Evolutionary conservation across 768 basidiomycete species (phyloP).

Genomic region (Naganishia vishniacii): DNA sequence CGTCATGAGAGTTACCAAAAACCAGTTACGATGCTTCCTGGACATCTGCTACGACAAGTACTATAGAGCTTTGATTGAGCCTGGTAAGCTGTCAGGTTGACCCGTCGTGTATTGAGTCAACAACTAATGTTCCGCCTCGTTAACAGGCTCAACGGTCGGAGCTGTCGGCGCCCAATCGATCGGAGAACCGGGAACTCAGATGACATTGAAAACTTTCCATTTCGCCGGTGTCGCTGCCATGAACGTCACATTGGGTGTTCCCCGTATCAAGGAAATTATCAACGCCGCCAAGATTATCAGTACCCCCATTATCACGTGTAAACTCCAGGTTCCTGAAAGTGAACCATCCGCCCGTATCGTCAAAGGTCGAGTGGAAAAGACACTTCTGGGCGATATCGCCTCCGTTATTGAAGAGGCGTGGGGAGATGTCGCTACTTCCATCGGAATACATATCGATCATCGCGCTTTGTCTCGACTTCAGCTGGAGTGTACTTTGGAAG

Average conservation of each 20-base stretch:
- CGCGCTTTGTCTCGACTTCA: slow-evolving; percentile 61
- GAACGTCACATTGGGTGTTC: slow-evolving; percentile 99
- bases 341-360: slow-evolving; percentile 97
- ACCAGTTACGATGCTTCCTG: slow-evolving; percentile 72
- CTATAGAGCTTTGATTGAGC: slow-evolving; percentile 92
- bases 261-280: slow-evolving; percentile 99
- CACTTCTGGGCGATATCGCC: slow-evolving; percentile 84
- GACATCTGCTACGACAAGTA: slow-evolving; percentile 86
- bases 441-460: slow-evolving; percentile 84
- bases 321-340: slow-evolving; percentile 68
- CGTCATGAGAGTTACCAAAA: slow-evolving; percentile 76
- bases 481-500: slow-evolving; percentile 88
- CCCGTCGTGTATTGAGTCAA: too few species aligned
- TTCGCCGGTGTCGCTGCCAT: slow-evolving; percentile 99
- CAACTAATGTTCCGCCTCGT: background rate
- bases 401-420: slow-evolving; percentile 92
- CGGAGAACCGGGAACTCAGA: slow-evolving; percentile 98
- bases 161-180: slow-evolving; percentile 98
- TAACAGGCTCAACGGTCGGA: slow-evolving; percentile 85
- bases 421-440: slow-evolving; percentile 85
- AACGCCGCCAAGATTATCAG: slow-evolving; percentile 96
- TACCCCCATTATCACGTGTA: slow-evolving; percentile 97
- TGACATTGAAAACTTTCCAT: slow-evolving; percentile 99
- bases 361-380: slow-evolving; percentile 92
- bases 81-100: slow-evolving; percentile 54